Base-by-base conservation (phyloP, 2,329 filamentous ascomycete genomes). In the Pseudogymnoascus sp. region DNA sequence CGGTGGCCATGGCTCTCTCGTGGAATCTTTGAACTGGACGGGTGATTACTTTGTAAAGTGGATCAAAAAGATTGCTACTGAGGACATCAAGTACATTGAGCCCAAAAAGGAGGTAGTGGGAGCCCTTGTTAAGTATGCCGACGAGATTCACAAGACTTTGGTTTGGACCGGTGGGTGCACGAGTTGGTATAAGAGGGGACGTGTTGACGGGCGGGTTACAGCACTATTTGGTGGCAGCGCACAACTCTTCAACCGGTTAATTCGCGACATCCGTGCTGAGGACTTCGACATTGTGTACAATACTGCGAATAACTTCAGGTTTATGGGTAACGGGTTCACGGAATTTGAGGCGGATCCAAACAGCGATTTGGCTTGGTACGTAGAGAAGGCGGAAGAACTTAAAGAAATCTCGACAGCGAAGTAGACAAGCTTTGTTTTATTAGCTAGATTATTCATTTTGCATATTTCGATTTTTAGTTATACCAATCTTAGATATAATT, bases 121-220 rank as follows among this genome's bases (percentile, higher is more conserved):
- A 6, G 74, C 75, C 10, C 77, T 75, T 50, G 73, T 73, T 28
- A 71, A 70, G 26, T 79, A 79, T 67, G 74, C 73, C 28, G 75
- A 79, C 38, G 72, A 76, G 63, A 75, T 80, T 53, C 75, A 79
- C 68, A 76, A 78, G 67, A 75, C 74, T 10, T 73, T 75, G 0
- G 75, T 78, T 2, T 75, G 77, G 72, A 71, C 75, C 0, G 71
- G 71, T 26, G 69, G 67, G 2, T 81, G 78, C 64, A 73, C 73
- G 60, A 78, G 75, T 59, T 82, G 79, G 78, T 82, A 81, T 68
- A 82, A 82, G 71, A 73, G 75, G 35, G 73, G 75, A 38, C 73
- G 69, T 1, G 69, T 74, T 4, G 75, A 80, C 50, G 78, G 79
- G 16, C 71, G 77, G 38, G 75, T 81, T 35, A 75, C 77, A 19